Evolutionary conservation across 352 stramenopile genomes (phyloP).

Genomic region (Bremia lactucae): DNA sequence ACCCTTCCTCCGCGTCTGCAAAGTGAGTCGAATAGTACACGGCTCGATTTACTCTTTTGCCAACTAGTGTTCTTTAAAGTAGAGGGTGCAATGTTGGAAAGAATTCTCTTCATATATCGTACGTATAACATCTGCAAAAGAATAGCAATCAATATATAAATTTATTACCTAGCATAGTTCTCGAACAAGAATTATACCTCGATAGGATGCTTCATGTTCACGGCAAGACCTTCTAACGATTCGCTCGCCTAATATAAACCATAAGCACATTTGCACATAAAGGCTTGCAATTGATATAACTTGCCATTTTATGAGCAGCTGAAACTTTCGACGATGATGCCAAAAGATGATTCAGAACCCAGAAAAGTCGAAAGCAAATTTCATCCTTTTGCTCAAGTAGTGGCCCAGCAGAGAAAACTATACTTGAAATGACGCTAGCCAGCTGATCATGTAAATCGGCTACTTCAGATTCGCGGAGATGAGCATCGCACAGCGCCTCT

Average conservation of each 20-base stretch:
- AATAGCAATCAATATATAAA: neutral
- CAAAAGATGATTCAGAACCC: constrained; percentile 68
- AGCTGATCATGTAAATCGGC: constrained; percentile 63
- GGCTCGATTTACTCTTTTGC: constrained; percentile 49
- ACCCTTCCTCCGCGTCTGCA: constrained; percentile 54
- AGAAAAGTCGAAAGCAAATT: constrained; percentile 64
- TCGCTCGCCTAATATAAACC: constrained; percentile 23
- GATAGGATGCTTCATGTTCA: constrained; percentile 17
- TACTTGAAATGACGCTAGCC: constrained; percentile 42
- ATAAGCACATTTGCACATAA: neutral
- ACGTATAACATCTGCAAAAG: constrained; percentile 40
- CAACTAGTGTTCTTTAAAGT: constrained; percentile 26
- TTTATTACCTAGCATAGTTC: too few species aligned
- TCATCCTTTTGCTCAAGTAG: constrained; percentile 35
- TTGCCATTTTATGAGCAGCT: constrained; percentile 42
- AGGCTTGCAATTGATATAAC: neutral
- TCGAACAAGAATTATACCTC: too few species aligned
- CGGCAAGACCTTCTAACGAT: constrained; percentile 25
- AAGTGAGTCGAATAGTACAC: constrained; percentile 70
- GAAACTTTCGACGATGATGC: constrained; percentile 41
- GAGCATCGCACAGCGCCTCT: constrained; percentile 55
- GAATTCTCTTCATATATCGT: constrained; percentile 38
- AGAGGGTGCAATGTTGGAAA: constrained; percentile 45
- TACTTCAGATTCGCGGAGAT: constrained; percentile 60
- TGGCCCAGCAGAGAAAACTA: constrained; percentile 41